Percentiles rank a stretch among this genome's conserved stretches.
Conservation (phyloP, 2,329 filamentous ascomycete species). For the Fusarium metavorans region DNA sequence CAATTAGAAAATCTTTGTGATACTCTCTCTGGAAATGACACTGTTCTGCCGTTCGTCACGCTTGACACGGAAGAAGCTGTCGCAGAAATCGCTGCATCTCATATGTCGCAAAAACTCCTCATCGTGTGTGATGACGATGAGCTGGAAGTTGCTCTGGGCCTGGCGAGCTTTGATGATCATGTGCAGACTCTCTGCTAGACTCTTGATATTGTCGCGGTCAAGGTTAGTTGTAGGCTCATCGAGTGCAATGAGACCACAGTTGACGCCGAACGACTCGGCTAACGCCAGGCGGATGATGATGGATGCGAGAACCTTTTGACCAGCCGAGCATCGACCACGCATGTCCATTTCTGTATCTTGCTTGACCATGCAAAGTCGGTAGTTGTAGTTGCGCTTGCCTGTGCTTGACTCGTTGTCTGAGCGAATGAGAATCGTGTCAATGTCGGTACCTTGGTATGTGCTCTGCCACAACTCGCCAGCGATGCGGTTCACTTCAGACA, state of each 20-base stretch:
- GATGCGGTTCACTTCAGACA: constrained; percentile 97
- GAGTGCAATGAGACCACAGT: constrained; percentile 94
- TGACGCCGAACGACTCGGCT: constrained; percentile 95
- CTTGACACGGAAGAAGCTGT: constrained; percentile 89
- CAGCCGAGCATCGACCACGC: constrained; percentile 95
- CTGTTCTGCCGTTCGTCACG: constrained; percentile 89
- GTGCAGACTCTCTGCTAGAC: constrained; percentile 85
- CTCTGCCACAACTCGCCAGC: constrained; percentile 96
- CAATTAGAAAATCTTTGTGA: constrained; percentile 59
- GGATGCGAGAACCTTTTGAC: constrained; percentile 94
- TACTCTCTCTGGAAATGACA: constrained; percentile 79
- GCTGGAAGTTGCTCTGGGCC: constrained; percentile 93
- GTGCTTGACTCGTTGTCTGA: constrained; percentile 84
- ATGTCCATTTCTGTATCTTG: constrained; percentile 99
- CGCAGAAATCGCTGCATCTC: constrained; percentile 93
- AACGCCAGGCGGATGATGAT: constrained; percentile 98
- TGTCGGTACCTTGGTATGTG: constrained; percentile 96
- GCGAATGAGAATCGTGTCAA: constrained; percentile 95
- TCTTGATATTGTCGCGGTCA: constrained; percentile 93
- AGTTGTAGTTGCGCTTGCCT: constrained; percentile 90
- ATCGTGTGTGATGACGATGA: constrained; percentile 98
- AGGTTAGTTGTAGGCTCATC: constrained; percentile 99
- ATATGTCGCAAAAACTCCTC: constrained; percentile 95
- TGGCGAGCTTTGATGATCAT: constrained; percentile 87
- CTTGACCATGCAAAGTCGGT: constrained; percentile 98